Evolutionary conservation across 495 filamentous ascomycete genomes (phyloP).

Genomic region (Diplogelasinospora grovesii): DNA sequence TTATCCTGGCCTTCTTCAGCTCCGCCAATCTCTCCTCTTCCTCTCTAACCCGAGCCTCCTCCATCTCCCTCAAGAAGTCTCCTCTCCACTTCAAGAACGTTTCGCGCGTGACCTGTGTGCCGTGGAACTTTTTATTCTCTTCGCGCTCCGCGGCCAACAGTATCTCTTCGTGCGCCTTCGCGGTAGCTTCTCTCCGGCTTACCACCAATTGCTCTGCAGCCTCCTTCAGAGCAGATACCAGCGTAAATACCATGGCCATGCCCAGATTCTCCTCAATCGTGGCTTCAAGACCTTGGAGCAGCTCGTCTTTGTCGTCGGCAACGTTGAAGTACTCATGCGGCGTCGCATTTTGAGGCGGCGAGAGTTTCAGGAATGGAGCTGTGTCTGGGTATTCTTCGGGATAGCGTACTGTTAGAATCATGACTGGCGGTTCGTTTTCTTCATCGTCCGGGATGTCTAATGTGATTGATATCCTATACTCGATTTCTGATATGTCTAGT

Average conservation of each 20-base stretch:
- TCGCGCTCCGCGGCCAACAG: slow-evolving; percentile 70
- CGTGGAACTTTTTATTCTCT: slow-evolving; percentile 94
- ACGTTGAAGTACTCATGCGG: slow-evolving; percentile 54
- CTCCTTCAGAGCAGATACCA: slow-evolving; percentile 83
- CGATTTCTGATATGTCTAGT: slow-evolving; percentile 75
- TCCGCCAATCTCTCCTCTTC: slow-evolving; percentile 68
- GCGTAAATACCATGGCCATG: slow-evolving; percentile 96
- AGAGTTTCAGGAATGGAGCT: slow-evolving; percentile 71
- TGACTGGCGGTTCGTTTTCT: slow-evolving; percentile 50
- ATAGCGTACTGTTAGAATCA: slow-evolving; percentile 78
- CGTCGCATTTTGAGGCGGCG: slow-evolving; percentile 59
- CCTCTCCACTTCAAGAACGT: slow-evolving; percentile 78
- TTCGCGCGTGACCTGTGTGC: slow-evolving; percentile 77
- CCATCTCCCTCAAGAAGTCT: slow-evolving; percentile 70
- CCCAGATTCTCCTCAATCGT: slow-evolving; percentile 85
- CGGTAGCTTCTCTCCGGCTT: slow-evolving; percentile 56
- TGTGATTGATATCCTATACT: slow-evolving; percentile 74
- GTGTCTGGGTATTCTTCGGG: slow-evolving; percentile 82
- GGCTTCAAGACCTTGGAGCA: slow-evolving; percentile 61
- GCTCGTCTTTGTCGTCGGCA: slow-evolving; percentile 56
- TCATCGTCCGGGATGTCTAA: slow-evolving; percentile 62
- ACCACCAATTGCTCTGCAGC: slow-evolving; percentile 70
- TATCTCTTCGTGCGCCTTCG: slow-evolving; percentile 57
- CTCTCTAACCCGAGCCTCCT: slow-evolving; percentile 55
- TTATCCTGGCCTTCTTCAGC: slow-evolving; percentile 63